Conservation (phyloP, 345 rosid genomes). For the Camelina neglecta region DNA sequence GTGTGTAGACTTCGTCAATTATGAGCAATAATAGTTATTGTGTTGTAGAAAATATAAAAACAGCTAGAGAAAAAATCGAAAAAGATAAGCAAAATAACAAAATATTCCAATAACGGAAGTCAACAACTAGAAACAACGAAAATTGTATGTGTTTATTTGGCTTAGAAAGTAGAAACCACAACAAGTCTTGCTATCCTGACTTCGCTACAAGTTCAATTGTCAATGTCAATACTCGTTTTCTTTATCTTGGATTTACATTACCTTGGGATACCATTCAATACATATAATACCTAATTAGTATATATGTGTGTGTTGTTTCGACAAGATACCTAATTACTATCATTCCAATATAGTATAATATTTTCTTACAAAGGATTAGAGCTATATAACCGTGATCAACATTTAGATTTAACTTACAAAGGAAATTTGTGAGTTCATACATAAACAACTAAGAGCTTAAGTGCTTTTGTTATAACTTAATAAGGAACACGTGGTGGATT, state of each 20-base stretch:
- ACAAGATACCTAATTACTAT: no score
- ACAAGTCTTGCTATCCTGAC: constrained; percentile 31
- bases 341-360: no score
- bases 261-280: not conserved
- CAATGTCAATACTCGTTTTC: constrained; percentile 30
- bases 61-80: not conserved
- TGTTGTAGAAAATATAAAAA: not conserved
- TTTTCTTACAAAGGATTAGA: no score
- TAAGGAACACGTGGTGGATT: constrained; percentile 15
- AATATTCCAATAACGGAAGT: constrained; percentile 20
- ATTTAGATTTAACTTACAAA: not conserved
- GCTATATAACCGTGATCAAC: not conserved
- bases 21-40: constrained; percentile 13
- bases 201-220: constrained; percentile 21
- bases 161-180: constrained; percentile 20
- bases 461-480: constrained; percentile 10
- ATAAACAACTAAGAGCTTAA: not conserved
- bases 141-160: not conserved
- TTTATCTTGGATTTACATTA: constrained; percentile 16
- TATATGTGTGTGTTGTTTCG: not conserved
- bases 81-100: not conserved
- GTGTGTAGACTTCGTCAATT: constrained; percentile 19
- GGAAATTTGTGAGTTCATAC: constrained; percentile 6
- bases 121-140: constrained; percentile 24
- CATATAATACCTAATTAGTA: not conserved